Percentiles rank a stretch among this genome's conserved stretches.
phyloP scores from a whole-genome alignment of 164 flowering plant species.

The Echeveria elegans region DNA sequence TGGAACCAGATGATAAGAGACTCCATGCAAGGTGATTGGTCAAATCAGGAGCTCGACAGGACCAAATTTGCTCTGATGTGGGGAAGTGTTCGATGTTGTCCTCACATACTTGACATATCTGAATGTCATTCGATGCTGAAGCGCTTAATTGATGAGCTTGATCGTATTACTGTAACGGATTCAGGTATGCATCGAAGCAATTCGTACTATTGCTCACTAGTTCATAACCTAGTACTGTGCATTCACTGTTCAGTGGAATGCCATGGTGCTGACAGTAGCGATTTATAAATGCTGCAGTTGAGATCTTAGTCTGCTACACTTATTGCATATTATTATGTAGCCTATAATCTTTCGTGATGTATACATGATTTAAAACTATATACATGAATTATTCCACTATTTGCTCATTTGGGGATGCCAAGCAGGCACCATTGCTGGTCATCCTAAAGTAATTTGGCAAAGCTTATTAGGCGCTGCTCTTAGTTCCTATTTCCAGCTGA shows the following conservation, averaged over 20 bases:
- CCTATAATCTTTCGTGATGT: neutral
- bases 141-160: slow-evolving; percentile 49
- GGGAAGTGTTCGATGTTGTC: slow-evolving; percentile 59
- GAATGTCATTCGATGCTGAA: slow-evolving; percentile 29
- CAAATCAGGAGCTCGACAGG: slow-evolving; percentile 19
- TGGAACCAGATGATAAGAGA: slow-evolving; percentile 35
- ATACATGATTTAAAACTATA: neutral
- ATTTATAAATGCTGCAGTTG: neutral
- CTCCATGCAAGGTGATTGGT: slow-evolving; percentile 14
- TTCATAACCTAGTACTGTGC: neutral
- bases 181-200: slow-evolving; percentile 30
- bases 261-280: neutral
- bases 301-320: neutral
- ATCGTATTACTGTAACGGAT: slow-evolving; percentile 31
- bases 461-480: slow-evolving; percentile 72
- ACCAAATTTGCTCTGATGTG: slow-evolving; percentile 50
- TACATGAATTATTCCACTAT: neutral
- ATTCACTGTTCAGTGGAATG: neutral
- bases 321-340: neutral
- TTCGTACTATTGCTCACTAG: neutral
- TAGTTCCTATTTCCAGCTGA: slow-evolving; percentile 33
- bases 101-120: slow-evolving; percentile 23
- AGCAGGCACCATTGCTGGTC: slow-evolving; percentile 44
- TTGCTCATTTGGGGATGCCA: neutral
- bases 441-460: slow-evolving; percentile 44